A percentile compares a stretch with the other conserved stretches of the same genome.
Evolutionary conservation across 192 early-diverging fungal genomes (phyloP).

Genomic region (Linnemannia hyalina): DNA sequence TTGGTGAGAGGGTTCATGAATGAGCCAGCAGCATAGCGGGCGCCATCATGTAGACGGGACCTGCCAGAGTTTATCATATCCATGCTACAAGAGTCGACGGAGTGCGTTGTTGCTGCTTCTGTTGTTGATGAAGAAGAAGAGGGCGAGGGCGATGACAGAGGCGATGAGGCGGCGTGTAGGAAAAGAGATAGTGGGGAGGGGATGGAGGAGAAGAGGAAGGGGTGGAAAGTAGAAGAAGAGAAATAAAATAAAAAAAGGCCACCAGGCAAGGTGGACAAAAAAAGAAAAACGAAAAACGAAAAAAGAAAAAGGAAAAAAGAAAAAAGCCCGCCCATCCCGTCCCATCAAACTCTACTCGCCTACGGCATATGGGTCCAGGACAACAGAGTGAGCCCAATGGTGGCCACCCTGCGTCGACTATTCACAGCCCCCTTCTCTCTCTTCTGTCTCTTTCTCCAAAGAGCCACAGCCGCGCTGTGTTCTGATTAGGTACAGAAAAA

Average conservation of each 20-base stretch:
- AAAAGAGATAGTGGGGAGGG: neutral
- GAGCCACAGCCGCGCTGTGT: neutral
- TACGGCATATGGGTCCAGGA: neutral
- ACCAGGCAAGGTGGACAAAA: neutral
- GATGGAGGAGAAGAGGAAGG: neutral
- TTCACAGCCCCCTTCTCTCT: conserved; percentile 2
- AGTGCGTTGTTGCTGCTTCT: neutral
- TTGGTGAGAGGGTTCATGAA: conserved; percentile 48
- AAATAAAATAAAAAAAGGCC: neutral
- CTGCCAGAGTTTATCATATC: conserved; percentile 36
- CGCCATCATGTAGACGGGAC: conserved; percentile 31
- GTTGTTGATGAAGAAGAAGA: neutral
- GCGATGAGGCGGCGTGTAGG: neutral
- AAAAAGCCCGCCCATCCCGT: neutral
- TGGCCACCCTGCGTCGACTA: conserved; percentile 32
- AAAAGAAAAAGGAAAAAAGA: neutral
- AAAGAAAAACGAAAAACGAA: neutral
- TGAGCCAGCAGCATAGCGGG: conserved; percentile 37
- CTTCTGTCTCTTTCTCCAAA: neutral
- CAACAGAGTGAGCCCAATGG: neutral
- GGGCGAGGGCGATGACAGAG: neutral
- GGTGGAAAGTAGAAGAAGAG: neutral
- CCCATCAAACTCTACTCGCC: neutral
- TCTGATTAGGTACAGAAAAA: neutral
- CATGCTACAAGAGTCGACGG: conserved; percentile 14